Evolutionary conservation across 768 basidiomycete genomes (phyloP).

Genomic region (Hypsizygus marmoreus): DNA sequence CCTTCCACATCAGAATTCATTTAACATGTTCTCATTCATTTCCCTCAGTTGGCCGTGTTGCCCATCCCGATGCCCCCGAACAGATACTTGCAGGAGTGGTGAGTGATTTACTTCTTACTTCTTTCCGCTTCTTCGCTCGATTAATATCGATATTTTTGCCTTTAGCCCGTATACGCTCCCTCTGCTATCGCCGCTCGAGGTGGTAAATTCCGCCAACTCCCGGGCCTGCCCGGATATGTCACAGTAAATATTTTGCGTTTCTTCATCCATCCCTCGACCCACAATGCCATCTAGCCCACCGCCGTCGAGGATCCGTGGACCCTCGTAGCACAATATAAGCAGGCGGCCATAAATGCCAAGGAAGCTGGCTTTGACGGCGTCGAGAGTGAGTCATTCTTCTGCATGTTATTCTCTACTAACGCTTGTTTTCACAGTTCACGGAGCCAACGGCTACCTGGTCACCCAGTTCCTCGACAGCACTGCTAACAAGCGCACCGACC

Average conservation of each 20-base stretch:
- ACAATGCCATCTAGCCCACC: conserved; percentile 31
- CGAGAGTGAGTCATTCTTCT: conserved; percentile 40
- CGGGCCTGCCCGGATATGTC: conserved; percentile 39
- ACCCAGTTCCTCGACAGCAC: conserved; percentile 53
- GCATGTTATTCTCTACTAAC: background rate
- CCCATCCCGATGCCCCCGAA: conserved; percentile 40
- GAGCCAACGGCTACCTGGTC: conserved; percentile 45
- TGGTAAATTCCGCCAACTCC: conserved; percentile 40
- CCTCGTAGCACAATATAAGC: conserved; percentile 39
- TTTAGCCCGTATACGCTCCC: conserved; percentile 45
- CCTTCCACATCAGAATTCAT: conserved; percentile 1
- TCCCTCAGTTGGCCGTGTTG: conserved; percentile 32
- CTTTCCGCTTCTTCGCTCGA: background rate
- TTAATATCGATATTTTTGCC: conserved; percentile 13
- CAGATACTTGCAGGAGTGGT: conserved; percentile 38
- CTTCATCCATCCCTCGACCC: background rate
- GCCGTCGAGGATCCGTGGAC: conserved; percentile 42
- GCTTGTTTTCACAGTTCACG: conserved; percentile 34
- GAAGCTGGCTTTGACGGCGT: conserved; percentile 60
- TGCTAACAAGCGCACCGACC: conserved; percentile 53
- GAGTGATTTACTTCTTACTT: background rate
- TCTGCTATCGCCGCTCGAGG: conserved; percentile 45
- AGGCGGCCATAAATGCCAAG: conserved; percentile 49
- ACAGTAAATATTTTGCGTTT: conserved; percentile 28
- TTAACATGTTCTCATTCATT: background rate